Conservation (phyloP, 1,139 yeast genomes). For the Kazachstania sp. region DNA sequence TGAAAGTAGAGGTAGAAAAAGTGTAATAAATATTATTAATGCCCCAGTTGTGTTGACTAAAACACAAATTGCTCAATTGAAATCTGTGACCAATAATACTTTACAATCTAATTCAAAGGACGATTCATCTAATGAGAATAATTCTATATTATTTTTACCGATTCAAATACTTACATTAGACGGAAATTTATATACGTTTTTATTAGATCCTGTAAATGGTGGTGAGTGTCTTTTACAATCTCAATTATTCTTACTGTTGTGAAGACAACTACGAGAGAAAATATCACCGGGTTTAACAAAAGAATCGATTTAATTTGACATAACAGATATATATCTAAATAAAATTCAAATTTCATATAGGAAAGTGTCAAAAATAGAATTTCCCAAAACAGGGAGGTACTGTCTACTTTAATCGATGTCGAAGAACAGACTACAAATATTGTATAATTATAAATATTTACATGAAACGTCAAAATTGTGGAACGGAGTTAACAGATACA, state of each 20-base stretch:
- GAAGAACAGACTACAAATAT: too few relatives aligned
- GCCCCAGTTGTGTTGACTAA: not conserved
- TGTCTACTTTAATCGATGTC: too few relatives aligned
- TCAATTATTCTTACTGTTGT: conserved; percentile 43
- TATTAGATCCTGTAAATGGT: conserved; percentile 79
- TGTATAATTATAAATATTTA: too few relatives aligned
- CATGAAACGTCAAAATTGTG: too few relatives aligned
- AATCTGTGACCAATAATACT: conserved; percentile 9
- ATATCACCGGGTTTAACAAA: too few relatives aligned
- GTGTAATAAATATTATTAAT: conserved; percentile 12
- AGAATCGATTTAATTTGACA: too few relatives aligned
- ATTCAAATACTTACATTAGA: conserved; percentile 51
- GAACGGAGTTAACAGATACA: too few relatives aligned
- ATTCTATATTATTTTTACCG: not conserved
- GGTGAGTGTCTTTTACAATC: conserved; percentile 82
- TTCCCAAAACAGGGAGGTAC: too few relatives aligned
- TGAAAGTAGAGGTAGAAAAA: conserved; percentile 2
- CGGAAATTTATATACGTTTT: conserved; percentile 78
- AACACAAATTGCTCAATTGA: conserved; percentile 2
- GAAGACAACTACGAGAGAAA: not conserved
- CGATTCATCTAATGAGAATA: not conserved
- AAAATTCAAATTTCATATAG: too few relatives aligned
- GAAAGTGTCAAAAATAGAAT: too few relatives aligned
- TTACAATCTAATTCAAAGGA: too few relatives aligned
- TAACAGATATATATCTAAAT: too few relatives aligned